A percentile compares a stretch with the other conserved stretches of the same genome.
Evolutionary conservation across 148 eudicot genomes (phyloP).

Genomic region (Cornus florida): DNA sequence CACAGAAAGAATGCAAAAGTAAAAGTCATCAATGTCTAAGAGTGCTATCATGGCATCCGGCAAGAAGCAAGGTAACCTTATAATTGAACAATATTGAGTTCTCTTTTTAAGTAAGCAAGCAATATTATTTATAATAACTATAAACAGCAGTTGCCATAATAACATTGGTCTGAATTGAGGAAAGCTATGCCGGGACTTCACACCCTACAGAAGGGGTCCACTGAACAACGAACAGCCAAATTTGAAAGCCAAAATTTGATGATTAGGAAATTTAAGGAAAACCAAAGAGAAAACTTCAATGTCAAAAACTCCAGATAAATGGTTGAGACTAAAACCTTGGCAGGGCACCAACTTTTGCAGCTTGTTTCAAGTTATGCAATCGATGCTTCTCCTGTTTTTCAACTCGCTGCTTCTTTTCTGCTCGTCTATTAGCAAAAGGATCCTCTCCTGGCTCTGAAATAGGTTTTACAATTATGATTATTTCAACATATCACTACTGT

Average conservation of each 20-base stretch:
- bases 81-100: no score
- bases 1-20: not conserved
- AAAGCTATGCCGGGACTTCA: not conserved
- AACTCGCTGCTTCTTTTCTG: conserved; percentile 69
- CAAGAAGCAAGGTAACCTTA: not conserved
- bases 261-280: not conserved
- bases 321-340: conserved; percentile 55
- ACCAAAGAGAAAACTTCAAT: not conserved
- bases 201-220: not conserved
- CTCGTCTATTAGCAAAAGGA: conserved; percentile 84
- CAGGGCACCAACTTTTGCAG: conserved; percentile 74
- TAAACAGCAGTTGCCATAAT: no score
- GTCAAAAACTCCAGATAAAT: not conserved
- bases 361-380: conserved; percentile 66
- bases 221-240: not conserved
- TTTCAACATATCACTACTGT: not conserved
- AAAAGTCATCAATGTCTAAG: not conserved
- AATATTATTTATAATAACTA: no score
- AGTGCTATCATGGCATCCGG: not conserved
- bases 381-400: conserved; percentile 81
- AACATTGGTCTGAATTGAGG: no score
- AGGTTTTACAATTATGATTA: conserved; percentile 3
- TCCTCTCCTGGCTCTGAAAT: conserved; percentile 80
- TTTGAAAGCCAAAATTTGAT: not conserved
- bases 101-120: no score